Percentiles rank a stretch among this genome's conserved stretches.
These are phyloP conservation scores for Cryptococcus hybrid DNA, from an alignment of 1,284 basidiomycete species.

Conservation along the genomic window DNA sequence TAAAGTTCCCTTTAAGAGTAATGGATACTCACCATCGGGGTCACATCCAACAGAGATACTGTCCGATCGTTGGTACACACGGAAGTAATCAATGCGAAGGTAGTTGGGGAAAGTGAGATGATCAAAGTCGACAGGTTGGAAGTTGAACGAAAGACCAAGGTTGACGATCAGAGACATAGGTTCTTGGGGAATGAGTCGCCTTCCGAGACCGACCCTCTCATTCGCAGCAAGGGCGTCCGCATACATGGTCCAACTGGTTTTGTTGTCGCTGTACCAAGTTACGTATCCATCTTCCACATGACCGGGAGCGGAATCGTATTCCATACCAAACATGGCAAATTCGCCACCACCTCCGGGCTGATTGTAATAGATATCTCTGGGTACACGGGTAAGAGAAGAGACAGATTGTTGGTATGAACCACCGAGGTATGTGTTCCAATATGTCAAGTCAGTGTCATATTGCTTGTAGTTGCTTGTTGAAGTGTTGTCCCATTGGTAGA, in stretches of 20 bases:
- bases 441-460: slow-evolving; percentile 53
- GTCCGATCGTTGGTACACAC: slow-evolving; percentile 68
- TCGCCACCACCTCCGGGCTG: slow-evolving; percentile 7
- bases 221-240: slow-evolving; percentile 65
- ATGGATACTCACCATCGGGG: slow-evolving; percentile 59
- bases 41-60: slow-evolving; percentile 76
- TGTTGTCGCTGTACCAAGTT: slow-evolving; percentile 63
- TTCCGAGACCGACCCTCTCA: slow-evolving; percentile 62
- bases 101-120: slow-evolving; percentile 66
- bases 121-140: slow-evolving; percentile 59
- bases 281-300: slow-evolving; percentile 60
- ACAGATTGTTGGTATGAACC: slow-evolving; percentile 74
- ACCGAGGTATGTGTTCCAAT: slow-evolving; percentile 72
- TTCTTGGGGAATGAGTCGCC: slow-evolving; percentile 75
- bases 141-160: slow-evolving; percentile 56
- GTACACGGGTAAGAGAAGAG: slow-evolving; percentile 57
- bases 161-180: slow-evolving; percentile 73
- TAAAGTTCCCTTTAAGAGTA: slow-evolving; percentile 43
- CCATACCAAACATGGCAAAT: slow-evolving; percentile 54
- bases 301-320: slow-evolving; percentile 64
- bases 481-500: slow-evolving; percentile 61
- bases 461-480: slow-evolving; percentile 41
- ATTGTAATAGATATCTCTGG: slow-evolving; percentile 52
- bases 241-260: slow-evolving; percentile 55
- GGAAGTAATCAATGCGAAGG: slow-evolving; percentile 77